Conservation (phyloP, 257 asterid species). For the Lantana camara region DNA sequence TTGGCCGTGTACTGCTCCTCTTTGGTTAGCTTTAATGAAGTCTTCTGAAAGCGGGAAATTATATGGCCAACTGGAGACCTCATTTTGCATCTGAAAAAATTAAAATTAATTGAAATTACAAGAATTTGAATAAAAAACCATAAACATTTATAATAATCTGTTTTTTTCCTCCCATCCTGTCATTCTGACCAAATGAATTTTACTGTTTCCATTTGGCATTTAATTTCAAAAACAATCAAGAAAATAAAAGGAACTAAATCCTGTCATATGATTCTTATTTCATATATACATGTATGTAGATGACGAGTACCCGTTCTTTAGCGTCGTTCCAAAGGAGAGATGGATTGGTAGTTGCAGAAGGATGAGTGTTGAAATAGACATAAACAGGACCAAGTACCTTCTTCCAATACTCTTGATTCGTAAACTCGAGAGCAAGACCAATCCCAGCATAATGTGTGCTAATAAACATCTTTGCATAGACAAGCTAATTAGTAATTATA, state of each 20-base stretch:
- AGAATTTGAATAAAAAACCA: too few relatives aligned
- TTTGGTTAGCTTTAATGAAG: slow-evolving; percentile 43
- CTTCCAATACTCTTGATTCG: slow-evolving; percentile 61
- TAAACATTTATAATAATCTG: too few relatives aligned
- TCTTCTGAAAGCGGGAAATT: slow-evolving; percentile 53
- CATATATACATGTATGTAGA: too few relatives aligned
- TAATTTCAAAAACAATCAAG: too few relatives aligned
- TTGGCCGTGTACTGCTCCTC: slow-evolving; percentile 57
- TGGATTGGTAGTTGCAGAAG: slow-evolving; percentile 34
- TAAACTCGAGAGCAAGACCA: slow-evolving; percentile 36
- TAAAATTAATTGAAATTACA: too few relatives aligned
- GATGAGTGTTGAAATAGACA: slow-evolving; percentile 59
- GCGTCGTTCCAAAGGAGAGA: slow-evolving; percentile 74
- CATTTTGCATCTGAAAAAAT: slow-evolving; percentile 48
- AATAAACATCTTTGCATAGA: slow-evolving; percentile 48
- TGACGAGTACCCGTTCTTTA: slow-evolving; percentile 42
- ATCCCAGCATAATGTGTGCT: slow-evolving; percentile 72
- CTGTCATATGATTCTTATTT: too few relatives aligned
- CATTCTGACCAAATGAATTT: too few relatives aligned
- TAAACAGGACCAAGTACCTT: slow-evolving; percentile 71
- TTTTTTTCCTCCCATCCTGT: too few relatives aligned
- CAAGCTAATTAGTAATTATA: too few relatives aligned
- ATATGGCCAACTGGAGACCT: slow-evolving; percentile 66
- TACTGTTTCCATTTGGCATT: too few relatives aligned
- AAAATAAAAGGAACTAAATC: too few relatives aligned